Conservation (phyloP, 371 early-diverging fungal genomes). For the Fennellomyces sp. region DNA sequence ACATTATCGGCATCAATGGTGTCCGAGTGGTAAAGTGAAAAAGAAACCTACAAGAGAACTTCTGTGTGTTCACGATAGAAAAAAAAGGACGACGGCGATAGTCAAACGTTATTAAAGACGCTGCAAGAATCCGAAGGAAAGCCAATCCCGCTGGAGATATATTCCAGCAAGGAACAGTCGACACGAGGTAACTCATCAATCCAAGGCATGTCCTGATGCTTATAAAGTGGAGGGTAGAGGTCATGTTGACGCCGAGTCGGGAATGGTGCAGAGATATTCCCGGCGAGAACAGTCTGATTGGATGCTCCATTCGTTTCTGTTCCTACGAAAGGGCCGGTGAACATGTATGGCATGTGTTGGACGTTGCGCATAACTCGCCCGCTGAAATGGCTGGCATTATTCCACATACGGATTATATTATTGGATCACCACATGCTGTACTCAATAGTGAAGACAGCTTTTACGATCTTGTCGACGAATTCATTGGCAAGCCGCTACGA, state of each 20-base stretch:
- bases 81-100: slow-evolving; percentile 52
- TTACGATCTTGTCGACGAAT: slow-evolving; percentile 57
- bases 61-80: background rate
- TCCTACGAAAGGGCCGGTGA: slow-evolving; percentile 69
- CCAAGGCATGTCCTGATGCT: too few species aligned
- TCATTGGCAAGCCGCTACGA: slow-evolving; percentile 58
- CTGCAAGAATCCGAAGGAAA: slow-evolving; percentile 55
- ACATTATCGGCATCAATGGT: slow-evolving; percentile 71
- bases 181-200: slow-evolving; percentile 65
- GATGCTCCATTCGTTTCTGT: slow-evolving; percentile 78
- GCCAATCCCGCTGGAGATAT: slow-evolving; percentile 63
- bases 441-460: slow-evolving; percentile 66
- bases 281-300: slow-evolving; percentile 48
- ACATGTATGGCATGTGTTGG: slow-evolving; percentile 77
- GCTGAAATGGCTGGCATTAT: slow-evolving; percentile 71
- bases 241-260: slow-evolving; percentile 56
- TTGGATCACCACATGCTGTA: slow-evolving; percentile 63
- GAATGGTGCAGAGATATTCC: slow-evolving; percentile 51
- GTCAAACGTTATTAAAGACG: slow-evolving; percentile 46
- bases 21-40: slow-evolving; percentile 44
- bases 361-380: slow-evolving; percentile 62
- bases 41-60: background rate
- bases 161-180: slow-evolving; percentile 69
- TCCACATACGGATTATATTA: slow-evolving; percentile 66
- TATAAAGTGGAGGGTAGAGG: too few species aligned